A percentile compares a stretch with the other conserved stretches of the same genome.
Evolutionary conservation across 1,284 basidiomycete genomes (phyloP).

Genomic region (Tilletiopsis washingtonensis): DNA sequence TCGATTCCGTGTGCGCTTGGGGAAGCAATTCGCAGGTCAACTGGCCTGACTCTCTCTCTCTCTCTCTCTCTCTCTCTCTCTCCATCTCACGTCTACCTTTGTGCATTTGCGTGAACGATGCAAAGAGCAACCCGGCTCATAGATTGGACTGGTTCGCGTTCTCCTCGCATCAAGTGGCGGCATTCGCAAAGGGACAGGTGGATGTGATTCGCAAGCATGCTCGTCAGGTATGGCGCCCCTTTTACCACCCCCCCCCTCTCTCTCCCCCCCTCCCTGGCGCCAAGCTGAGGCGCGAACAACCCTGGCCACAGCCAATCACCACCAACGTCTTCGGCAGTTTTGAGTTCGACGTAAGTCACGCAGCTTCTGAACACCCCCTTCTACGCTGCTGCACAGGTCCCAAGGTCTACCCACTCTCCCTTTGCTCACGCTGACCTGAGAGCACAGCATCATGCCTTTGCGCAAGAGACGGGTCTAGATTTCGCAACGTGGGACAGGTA

Average conservation of each 20-base stretch:
- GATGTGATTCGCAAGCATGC: slow-evolving; percentile 15
- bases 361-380: too few relatives aligned
- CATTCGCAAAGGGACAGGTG: slow-evolving; percentile 18
- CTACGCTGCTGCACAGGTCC: too few relatives aligned
- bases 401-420: too few relatives aligned
- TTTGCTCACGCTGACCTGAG: too few relatives aligned
- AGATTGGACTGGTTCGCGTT: slow-evolving; percentile 26
- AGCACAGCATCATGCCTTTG: slow-evolving; percentile 23
- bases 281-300: not conserved
- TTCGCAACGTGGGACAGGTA: slow-evolving; percentile 19
- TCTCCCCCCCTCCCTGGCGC: not conserved
- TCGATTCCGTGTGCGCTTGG: too few relatives aligned
- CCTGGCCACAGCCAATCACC: slow-evolving; percentile 23
- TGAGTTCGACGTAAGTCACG: too few relatives aligned
- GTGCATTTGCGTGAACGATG: too few relatives aligned
- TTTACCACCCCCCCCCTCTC: too few relatives aligned
- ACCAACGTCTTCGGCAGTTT: slow-evolving; percentile 27
- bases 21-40: too few relatives aligned
- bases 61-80: too few relatives aligned
- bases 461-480: slow-evolving; percentile 13
- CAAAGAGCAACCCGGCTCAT: slow-evolving; percentile 19
- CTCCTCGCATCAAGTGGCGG: slow-evolving; percentile 20
- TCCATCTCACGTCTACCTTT: too few relatives aligned
- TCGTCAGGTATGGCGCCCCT: not conserved
- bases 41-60: too few relatives aligned